Evolutionary conservation across 1,284 basidiomycete species (phyloP), one percentile per base, ranked within the genome.

Genomic region (Boletus chippewaensis): DNA sequence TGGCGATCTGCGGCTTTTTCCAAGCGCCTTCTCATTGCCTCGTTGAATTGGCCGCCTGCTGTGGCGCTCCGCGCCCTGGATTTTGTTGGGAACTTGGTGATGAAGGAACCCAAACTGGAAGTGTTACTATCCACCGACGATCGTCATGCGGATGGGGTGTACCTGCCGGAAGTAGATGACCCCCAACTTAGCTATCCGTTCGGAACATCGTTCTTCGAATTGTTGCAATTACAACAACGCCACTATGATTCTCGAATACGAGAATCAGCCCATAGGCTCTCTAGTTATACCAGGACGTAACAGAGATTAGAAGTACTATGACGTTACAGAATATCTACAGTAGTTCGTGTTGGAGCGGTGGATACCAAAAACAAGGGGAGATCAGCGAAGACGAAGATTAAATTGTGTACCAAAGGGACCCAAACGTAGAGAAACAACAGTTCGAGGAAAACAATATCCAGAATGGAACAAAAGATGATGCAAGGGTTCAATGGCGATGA

Each of bases 1-100:
- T 87, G 84, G 76, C 84, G 93, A 56, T 78, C 83, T 22, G 91
- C 92, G 18, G 91, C 95, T 2, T 98, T 99, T 67, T 79, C 88
- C 50, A 98, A 98, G 71, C 87, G 96, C 24, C 76, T 99, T 38
- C 74, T 93, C 26, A 80, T 79, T 43, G 84, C 84, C 24, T 81
- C 85, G 12, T 73, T 97, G 42, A 82, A 88, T 62, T 91, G 92
- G 81, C 81, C 95, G 0, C 75, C 90, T 1, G 61, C 69, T 2
- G 77, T 80, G 10, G 79, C 83, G 18, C 69, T 84, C 42, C 83
- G 84, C 40, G 73, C 85, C 15, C 68, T 98, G 29, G 78, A 79
- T 26, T 89, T 95, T 58, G 82, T 95, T 7, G 73, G 73, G 39
- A 74, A 73, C 45, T 72, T 98, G 55, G 70, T 95, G 46, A 80